phyloP scores from a whole-genome alignment of 441 rosid species.

The Gossypium davidsonii region DNA sequence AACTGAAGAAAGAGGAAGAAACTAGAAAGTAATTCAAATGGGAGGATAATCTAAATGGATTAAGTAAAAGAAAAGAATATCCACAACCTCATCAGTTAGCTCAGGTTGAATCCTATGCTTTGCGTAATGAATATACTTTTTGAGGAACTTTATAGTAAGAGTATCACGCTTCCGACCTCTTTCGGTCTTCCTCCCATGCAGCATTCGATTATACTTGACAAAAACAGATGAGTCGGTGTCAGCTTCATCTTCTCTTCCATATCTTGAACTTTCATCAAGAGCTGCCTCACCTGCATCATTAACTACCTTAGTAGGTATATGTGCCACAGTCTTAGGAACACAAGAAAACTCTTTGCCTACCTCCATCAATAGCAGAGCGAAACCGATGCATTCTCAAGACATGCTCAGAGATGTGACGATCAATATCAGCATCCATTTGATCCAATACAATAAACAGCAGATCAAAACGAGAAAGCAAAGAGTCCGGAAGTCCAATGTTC shows the following conservation, averaged over 20 bases:
- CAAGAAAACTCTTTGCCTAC: conserved; percentile 28
- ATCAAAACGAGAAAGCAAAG: conserved; percentile 97
- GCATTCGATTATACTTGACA: conserved; percentile 83
- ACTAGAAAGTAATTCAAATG: neutral
- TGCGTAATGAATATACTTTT: conserved; percentile 96
- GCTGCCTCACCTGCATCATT: conserved; percentile 51
- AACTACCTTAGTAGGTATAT: conserved; percentile 16
- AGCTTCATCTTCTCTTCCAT: conserved; percentile 72
- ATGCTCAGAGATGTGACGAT: conserved; percentile 80
- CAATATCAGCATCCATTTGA: conserved; percentile 98
- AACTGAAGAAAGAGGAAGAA: neutral
- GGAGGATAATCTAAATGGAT: conserved; percentile 1
- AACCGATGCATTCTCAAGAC: conserved; percentile 92
- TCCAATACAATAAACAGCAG: conserved; percentile 85
- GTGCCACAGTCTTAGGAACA: neutral
- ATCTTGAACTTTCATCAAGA: conserved; percentile 54
- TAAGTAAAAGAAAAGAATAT: neutral
- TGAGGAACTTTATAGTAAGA: conserved; percentile 40
- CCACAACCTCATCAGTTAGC: conserved; percentile 77
- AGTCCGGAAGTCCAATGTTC: conserved; percentile 99
- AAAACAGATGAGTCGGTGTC: conserved; percentile 72
- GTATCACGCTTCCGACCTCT: conserved; percentile 66
- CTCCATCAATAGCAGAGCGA: conserved; percentile 68
- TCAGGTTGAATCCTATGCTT: conserved; percentile 92
- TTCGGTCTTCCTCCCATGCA: conserved; percentile 72